Conservation (phyloP, 2,329 filamentous ascomycete genomes). For the Anthostomella pinea region DNA sequence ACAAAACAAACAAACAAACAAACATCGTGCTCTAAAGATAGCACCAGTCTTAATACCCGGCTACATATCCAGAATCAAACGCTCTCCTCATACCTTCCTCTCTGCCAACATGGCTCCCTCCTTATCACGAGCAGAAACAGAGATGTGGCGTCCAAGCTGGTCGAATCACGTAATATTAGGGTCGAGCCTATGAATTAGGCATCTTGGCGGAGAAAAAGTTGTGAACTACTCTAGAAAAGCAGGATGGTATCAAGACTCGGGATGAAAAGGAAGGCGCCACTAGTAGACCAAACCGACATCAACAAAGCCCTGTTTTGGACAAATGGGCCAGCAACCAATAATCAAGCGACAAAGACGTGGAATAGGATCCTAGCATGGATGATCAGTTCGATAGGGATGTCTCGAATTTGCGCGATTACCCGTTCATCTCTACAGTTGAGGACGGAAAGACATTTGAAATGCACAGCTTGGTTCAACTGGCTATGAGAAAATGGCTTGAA, state of each 20-base stretch:
- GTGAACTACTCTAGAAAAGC: not conserved
- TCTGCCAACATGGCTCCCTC: conserved; percentile 29
- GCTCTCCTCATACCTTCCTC: conserved; percentile 26
- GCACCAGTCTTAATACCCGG: too few species aligned
- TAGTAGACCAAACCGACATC: too few species aligned
- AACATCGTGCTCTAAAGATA: too few species aligned
- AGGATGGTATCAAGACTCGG: conserved; percentile 12
- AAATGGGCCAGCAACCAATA: too few species aligned
- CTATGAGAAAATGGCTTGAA: conserved; percentile 34
- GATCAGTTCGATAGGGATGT: conserved; percentile 34
- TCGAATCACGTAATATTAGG: conserved; percentile 10
- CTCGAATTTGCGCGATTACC: conserved; percentile 34
- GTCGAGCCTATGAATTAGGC: conserved; percentile 8
- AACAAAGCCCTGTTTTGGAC: too few species aligned
- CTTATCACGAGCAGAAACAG: conserved; percentile 24
- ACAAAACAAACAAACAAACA: too few species aligned
- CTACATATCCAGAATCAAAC: too few species aligned
- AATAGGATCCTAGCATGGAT: not conserved
- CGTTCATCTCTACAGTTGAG: conserved; percentile 30
- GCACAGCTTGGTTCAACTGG: conserved; percentile 41
- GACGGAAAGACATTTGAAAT: conserved; percentile 35
- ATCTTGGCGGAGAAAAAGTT: conserved; percentile 4
- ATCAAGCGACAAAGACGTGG: not conserved
- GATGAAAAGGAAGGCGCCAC: not conserved
- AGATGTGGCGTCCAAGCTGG: conserved; percentile 17